phyloP scores from a whole-genome alignment of 495 filamentous ascomycete genomes.

The Filosporella fistucella region DNA sequence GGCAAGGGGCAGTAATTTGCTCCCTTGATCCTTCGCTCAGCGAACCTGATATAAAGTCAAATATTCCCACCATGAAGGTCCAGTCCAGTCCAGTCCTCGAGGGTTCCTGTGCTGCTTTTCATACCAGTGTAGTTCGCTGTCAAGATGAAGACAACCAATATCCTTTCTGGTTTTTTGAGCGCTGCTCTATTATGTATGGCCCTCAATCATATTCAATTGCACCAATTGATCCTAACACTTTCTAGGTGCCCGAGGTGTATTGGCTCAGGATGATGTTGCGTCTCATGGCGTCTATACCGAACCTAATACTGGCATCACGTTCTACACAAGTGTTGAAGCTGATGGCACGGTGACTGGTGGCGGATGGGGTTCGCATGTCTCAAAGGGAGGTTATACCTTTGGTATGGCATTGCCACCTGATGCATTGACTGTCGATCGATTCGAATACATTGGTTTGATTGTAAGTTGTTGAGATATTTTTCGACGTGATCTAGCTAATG shows the following conservation, averaged over 20 bases:
- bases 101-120: background rate
- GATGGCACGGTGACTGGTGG: slow-evolving; percentile 12
- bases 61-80: background rate
- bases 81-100: background rate
- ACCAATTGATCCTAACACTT: background rate
- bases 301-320: slow-evolving; percentile 20
- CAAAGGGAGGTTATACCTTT: slow-evolving; percentile 39
- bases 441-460: slow-evolving; percentile 55
- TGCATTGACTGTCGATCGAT: slow-evolving; percentile 43
- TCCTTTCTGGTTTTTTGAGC: slow-evolving; percentile 14
- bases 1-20: background rate
- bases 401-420: slow-evolving; percentile 52
- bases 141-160: slow-evolving; percentile 20
- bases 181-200: slow-evolving; percentile 16
- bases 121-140: slow-evolving; percentile 10
- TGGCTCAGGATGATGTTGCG: slow-evolving; percentile 20
- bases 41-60: slow-evolving; percentile 14
- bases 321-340: slow-evolving; percentile 19
- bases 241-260: slow-evolving; percentile 10
- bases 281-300: slow-evolving; percentile 20
- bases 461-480: slow-evolving; percentile 30
- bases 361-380: slow-evolving; percentile 4
- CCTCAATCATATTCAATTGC: background rate
- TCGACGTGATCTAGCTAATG: slow-evolving; percentile 18
- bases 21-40: too few relatives aligned